phyloP scores from a whole-genome alignment of 2,329 filamentous ascomycete species.

The Byssochlamys sp. region DNA sequence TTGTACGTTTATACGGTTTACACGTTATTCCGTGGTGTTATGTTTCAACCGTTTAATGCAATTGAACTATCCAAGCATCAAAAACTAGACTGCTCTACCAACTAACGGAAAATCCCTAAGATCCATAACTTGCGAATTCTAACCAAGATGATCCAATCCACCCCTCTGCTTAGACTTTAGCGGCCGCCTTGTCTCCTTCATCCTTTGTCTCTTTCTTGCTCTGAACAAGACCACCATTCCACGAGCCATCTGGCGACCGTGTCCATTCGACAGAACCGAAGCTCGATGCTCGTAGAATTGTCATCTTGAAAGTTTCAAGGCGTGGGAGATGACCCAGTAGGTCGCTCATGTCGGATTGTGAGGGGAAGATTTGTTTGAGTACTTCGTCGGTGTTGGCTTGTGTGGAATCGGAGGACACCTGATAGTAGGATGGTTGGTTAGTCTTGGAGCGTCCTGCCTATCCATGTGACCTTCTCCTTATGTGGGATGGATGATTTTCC shows the following conservation, averaged over 20 bases:
- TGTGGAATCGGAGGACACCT: neutral
- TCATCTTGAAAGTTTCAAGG: conserved; percentile 28
- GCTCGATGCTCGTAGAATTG: conserved; percentile 21
- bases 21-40: neutral
- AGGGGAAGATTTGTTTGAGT: conserved; percentile 3
- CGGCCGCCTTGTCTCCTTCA: neutral
- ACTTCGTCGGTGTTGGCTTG: neutral
- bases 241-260: neutral
- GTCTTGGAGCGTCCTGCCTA: neutral
- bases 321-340: conserved; percentile 24
- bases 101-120: neutral
- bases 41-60: neutral
- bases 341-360: conserved; percentile 19
- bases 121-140: neutral
- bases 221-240: conserved; percentile 1
- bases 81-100: neutral
- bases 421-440: neutral
- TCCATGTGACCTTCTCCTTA: neutral
- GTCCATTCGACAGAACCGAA: conserved; percentile 7
- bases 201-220: neutral
- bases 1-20: neutral
- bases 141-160: neutral
- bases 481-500: neutral
- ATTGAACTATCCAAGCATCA: neutral
- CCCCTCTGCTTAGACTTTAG: neutral